Conservation (phyloP, 192 early-diverging fungal genomes). For the Backusella sp. region DNA sequence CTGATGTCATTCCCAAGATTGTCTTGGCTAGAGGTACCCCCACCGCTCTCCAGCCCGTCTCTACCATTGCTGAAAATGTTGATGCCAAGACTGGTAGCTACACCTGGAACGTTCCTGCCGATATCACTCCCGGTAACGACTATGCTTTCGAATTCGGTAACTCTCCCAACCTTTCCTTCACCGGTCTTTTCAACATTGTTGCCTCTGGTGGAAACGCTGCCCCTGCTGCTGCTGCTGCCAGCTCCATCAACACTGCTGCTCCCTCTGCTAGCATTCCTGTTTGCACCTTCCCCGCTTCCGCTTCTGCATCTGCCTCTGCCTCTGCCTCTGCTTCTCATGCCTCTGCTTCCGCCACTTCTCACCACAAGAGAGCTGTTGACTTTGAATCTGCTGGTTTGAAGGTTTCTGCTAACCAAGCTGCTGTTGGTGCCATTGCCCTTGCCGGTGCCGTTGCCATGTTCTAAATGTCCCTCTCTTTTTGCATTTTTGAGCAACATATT, state of each 20-base stretch:
- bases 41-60: slow-evolving; percentile 30
- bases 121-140: slow-evolving; percentile 23
- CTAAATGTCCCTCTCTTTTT: not conserved
- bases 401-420: slow-evolving; percentile 10
- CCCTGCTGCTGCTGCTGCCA: not conserved
- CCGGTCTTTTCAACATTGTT: slow-evolving; percentile 31
- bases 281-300: slow-evolving; percentile 9
- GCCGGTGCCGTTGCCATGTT: slow-evolving; percentile 20
- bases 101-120: slow-evolving; percentile 36
- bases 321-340: not conserved
- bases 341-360: not conserved
- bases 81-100: slow-evolving; percentile 15
- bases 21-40: slow-evolving; percentile 28
- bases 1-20: slow-evolving; percentile 34
- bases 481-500: not conserved
- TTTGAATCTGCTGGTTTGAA: slow-evolving; percentile 2
- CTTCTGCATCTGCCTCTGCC: slow-evolving; percentile 9
- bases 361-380: not conserved
- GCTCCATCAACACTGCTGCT: not conserved
- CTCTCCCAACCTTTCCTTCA: slow-evolving; percentile 32
- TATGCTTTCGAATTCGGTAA: slow-evolving; percentile 37
- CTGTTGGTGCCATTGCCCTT: slow-evolving; percentile 11
- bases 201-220: slow-evolving; percentile 8
- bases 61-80: slow-evolving; percentile 30
- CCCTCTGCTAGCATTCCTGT: slow-evolving; percentile 2